Conservation (phyloP, 768 basidiomycete species). For the Russula ochroleuca region DNA sequence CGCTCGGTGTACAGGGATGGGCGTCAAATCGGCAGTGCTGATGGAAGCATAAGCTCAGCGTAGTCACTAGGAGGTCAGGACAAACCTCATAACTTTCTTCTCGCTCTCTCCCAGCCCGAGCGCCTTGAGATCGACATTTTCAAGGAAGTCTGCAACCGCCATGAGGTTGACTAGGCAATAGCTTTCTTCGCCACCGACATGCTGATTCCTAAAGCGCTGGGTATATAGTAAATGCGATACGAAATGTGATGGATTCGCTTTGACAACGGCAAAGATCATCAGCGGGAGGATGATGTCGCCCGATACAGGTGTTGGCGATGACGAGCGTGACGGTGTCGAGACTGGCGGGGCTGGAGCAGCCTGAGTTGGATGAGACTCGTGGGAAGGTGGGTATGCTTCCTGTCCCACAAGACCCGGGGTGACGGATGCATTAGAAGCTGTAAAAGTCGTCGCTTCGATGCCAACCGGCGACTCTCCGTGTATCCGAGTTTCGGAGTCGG, state of each 20-base stretch:
- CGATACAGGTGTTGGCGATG: conserved; percentile 53
- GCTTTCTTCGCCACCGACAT: conserved; percentile 74
- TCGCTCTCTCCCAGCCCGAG: conserved; percentile 60
- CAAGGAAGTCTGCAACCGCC: conserved; percentile 93
- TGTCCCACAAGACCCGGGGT: no score
- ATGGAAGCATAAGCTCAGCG: conserved; percentile 6
- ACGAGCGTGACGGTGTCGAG: conserved; percentile 23
- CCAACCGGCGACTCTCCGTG: conserved; percentile 13
- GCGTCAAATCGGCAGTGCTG: conserved; percentile 76
- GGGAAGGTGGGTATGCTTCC: background rate
- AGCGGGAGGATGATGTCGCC: conserved; percentile 90
- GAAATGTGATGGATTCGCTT: conserved; percentile 81
- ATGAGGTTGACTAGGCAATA: conserved; percentile 93
- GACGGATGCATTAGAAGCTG: conserved; percentile 11
- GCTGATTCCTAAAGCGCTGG: conserved; percentile 54
- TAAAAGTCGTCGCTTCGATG: background rate
- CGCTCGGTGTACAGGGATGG: conserved; percentile 66
- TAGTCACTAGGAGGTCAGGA: background rate
- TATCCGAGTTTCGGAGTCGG: conserved; percentile 25
- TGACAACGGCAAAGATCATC: conserved; percentile 92
- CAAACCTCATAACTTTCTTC: conserved; percentile 54
- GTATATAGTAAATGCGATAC: conserved; percentile 66
- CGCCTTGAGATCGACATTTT: conserved; percentile 83
- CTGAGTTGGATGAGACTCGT: background rate
- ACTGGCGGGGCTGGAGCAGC: conserved; percentile 19